Base-by-base conservation (phyloP, 2,329 filamentous ascomycete genomes). In the Parastagonospora nodorum region DNA sequence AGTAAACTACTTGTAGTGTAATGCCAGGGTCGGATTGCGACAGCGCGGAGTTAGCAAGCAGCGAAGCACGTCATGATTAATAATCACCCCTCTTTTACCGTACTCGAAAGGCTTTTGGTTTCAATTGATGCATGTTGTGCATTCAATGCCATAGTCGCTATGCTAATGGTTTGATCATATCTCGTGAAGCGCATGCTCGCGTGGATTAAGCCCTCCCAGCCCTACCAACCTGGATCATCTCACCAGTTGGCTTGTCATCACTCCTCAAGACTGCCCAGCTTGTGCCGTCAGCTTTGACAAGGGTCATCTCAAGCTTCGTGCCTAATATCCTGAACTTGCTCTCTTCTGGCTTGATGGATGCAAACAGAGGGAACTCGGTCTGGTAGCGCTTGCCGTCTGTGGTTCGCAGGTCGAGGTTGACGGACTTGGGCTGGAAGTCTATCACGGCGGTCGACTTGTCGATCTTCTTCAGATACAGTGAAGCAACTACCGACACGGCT, bases 381-480 rank as follows among this genome's bases (percentile, higher is more conserved):
- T 82, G 84, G 75, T 92, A 97, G 47, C 90, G 85, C 82, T 96
- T 97, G 51, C 85, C 81, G 69, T 97, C 93, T 29, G 83, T 84
- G 8, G 94, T 99, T n/a, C 84, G 86, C 33, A 99, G 82, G 71
- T 99, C 90, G 37, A 99, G 82, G 9, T 82, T 80, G 43, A 97
- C 75, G 40, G 83, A 78, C 41, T 81, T 76, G 8, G 75, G 79
- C 2, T 82, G 67, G 71, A 97, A 93, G 19, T 82, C 79, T 39
- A 97, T 82, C 59, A 83, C 88, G 44, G 91, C 89, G 24, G 78
- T 83, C 19, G 87, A 83, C 76, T 93, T 95, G 77, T 92, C 86
- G 66, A 99, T 96, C 79, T 97, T 97, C 81, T 97, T 99, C 47
- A 97, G 82, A 77, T 96, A 99, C 62, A 97, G 88, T 8, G 90